Base-by-base conservation (phyloP, 768 basidiomycete species). In the Lentinula sp. region DNA sequence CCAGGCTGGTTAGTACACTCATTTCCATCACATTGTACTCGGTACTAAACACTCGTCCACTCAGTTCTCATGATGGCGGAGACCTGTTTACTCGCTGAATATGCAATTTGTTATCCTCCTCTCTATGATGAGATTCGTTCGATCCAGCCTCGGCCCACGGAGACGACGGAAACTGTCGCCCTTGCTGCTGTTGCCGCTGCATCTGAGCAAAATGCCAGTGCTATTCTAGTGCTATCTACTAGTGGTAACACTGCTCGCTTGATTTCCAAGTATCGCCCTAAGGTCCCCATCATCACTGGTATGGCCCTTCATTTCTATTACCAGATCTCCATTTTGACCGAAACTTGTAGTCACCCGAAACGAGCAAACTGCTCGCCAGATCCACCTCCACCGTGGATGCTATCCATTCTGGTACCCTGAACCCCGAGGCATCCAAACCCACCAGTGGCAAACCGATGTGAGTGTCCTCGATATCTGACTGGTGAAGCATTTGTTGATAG, bases 31-130 rank as follows among this genome's bases (percentile, higher is more conserved):
- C 37, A 21, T 59, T 4, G 9, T 28, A 32, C 9, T n/a, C 7
- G 16, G 21, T 46, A 28, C 13, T 23, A 6, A 43, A 6, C 3
- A 1, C 15, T 3, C 34, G 10, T 40, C 58, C 13, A 21, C 59
- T 28, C 65, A 93, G 95, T 99, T 65, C 83, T 94, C 68, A 96
- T 98, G 96, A 99, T 99, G 97, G 97, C 96, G 57, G 97, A 99
- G 81, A 98, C 95, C 3, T 98, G 96, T 73, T 82, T 94, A 69
- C 88, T 99, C 65, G 96, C 97, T 61, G 97, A 99, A 77, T 84
- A 89, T 51, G 89, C 96, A 37, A 93, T 96, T 74, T 95, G 92
- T 80, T 95, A 98, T 71, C 92, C 93, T 45, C 91, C 95, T 61
- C 78, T 98, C 56, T 98, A 92, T 71, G 92, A 97, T 69, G 93